Evolutionary conservation across 1,284 basidiomycete genomes (phyloP), one percentile per base, ranked within the genome.

Genomic region (Tilletia caries): DNA sequence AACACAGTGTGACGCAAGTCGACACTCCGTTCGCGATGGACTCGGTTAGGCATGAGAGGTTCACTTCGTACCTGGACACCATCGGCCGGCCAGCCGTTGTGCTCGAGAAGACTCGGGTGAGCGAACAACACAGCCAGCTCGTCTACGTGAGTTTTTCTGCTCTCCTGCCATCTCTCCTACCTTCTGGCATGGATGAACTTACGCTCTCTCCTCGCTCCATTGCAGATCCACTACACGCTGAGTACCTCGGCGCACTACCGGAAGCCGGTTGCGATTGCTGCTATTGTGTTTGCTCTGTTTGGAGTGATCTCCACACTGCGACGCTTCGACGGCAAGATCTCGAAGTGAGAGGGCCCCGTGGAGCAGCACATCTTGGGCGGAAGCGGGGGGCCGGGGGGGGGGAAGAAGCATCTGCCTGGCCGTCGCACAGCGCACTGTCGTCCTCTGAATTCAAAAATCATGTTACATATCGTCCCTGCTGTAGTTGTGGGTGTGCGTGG

Each of bases 1-100:
- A 15, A 41, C 37, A 41, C 74, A 95, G 92, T 67, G 89, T 95
- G 76, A 86, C 95, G 73, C 86, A 90, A 73, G 88, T 92, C 70
- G 86, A 86, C 66, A 85, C 89, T 2, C 94, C 95, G 1, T 98
- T 95, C 86, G 85, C 89, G 0, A 87, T 92, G 6, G 84, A 90
- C 73, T 85, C 86, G 33, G 89, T 88, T 75, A 84, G 83, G 62
- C 85, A 89, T 68, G 87, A 87, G 10, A 90, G 87, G 13, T 90
- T 92, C 80, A 88, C 89, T 74, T 92, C 92, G 6, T 98, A 96
- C 84, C 89, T 98, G 48, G 95, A 98, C 84, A 93, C 94, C n/a
- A 88, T 87, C 27, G 95, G 96, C 25, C 89, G 95, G 48, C 92
- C 92, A 2, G 87, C 88, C 2, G 85, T 98, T 66, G 88, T 88